Base-by-base conservation (phyloP, 805 yeast species). In the Myxozyma neotropica region DNA sequence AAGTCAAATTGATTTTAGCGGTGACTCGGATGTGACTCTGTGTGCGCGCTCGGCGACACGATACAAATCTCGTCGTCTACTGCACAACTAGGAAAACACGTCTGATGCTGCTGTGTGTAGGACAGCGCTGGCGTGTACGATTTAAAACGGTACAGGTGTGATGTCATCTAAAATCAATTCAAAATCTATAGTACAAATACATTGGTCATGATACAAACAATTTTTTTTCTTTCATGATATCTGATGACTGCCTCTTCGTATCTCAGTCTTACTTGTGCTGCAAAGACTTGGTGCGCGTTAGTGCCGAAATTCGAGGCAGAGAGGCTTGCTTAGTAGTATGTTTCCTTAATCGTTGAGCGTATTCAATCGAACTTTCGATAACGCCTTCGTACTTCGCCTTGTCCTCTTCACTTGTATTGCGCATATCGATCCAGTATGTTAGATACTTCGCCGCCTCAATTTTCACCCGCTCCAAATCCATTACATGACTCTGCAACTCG, bases 281-380 rank as follows among this genome's bases (percentile, higher is more conserved):
- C 15, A 54, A 36, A 1, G 61, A 58, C 29, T 53, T 45, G 5
- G 55, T n/a, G 36, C 64, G 43, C 17, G 57, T 31, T 38, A 59
- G 24, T 21, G 53, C 19, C n/a, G 48, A 27, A n/a, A 52, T 17
- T 36, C 61, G 49, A 33, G 64, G 66, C 17, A 62, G 24, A 19
- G 65, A 68, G 1, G 67, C 69, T 44, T 44, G 55, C 24, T 46
- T 56, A 15, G 66, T 64, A 15, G 68, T 67, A 24, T 93, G 63
- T 47, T 33, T 78, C 67, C 88, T 81, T 52, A 87, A 68, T 67
- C 89, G 83, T 72, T 94, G 97, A 5, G 96, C 88, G 71, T 92
- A 91, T 6, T 96, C 97, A 15, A 92, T 88, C 67, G 92, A 75
- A 68, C 89, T 91, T 70, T 90, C 96, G 43, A 94, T 91, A 66